Base-by-base conservation (phyloP, 345 rosid genomes). In the Gossypium sturtianum region DNA sequence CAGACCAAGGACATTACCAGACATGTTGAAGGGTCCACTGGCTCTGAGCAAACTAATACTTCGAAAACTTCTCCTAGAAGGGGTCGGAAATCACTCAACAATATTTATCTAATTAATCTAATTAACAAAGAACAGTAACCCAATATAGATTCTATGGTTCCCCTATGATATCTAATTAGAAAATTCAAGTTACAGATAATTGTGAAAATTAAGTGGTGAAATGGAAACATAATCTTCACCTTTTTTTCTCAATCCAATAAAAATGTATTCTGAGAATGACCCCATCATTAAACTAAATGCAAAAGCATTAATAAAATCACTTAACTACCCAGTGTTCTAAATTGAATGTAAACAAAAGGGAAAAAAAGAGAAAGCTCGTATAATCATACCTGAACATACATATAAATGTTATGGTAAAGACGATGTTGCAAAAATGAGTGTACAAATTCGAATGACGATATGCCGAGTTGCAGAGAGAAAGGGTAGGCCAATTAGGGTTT, bases 311-410 rank as follows among this genome's bases (percentile, higher is more conserved):
- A 19, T 11, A 20, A 43, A 43, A 19, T 20, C n/a, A 23, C 4
- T 38, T 20, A 9, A 43, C 12, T 10, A 9, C 27, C 62, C 62
- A 23, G 12, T 41, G 16, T 38, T 41, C 22, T 64, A 41, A 20
- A 66, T 20, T 44, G 29, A 65, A 44, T 43, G 12, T 43, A 65
- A 20, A n/a, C 25, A 43, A n/a, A 41, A 34, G 41, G 7, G 41
- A 3, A 41, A 34, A 16, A 61, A 9, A 0, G 15, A 16, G 8
- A 48, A 67, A 23, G 17, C 1, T 34, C 12, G 9, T 22, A 16
- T 16, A 34, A 38, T n/a, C 12, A 12, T 48, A 68, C 72, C 72
- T 68, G 72, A 68, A 68, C 72, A 68, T 68, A 23, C 72, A 68
- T 68, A 43, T 48, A 68, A 43, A 3, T 68, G 19, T 48, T 48